Percentiles rank a stretch among this genome's conserved stretches.
These are phyloP conservation scores for Aspergillus fructus DNA, from an alignment of 2,329 filamentous ascomycete genomes.

Conservation along the genomic window DNA sequence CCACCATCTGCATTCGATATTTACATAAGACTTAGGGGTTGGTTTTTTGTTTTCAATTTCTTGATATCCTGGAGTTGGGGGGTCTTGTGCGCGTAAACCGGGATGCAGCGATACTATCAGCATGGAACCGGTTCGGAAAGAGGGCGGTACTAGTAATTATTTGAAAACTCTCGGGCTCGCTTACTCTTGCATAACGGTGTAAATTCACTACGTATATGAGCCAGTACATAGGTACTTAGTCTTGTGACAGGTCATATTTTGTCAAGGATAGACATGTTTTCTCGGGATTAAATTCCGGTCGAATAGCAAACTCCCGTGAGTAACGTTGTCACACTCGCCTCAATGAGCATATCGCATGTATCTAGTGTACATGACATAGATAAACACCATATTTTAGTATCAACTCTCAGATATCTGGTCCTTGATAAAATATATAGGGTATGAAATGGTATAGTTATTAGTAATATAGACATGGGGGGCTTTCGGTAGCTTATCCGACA, in stretches of 20 bases:
- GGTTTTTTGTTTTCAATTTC: not conserved
- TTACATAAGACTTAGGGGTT: not conserved
- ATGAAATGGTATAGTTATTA: not conserved
- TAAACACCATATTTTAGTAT: not conserved
- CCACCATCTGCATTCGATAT: not conserved
- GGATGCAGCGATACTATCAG: not conserved
- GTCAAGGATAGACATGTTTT: not conserved
- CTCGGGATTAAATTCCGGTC: not conserved
- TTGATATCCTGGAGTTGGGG: constrained; percentile 18
- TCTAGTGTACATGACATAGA: not conserved
- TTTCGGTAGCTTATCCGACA: constrained; percentile 7
- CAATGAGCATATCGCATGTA: not conserved
- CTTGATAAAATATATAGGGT: not conserved
- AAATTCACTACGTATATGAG: not conserved
- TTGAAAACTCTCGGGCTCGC: not conserved
- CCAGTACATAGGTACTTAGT: not conserved
- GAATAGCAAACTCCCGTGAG: not conserved
- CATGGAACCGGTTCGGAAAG: not conserved
- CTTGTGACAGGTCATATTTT: constrained; percentile 1
- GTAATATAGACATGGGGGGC: not conserved
- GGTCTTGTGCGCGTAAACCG: constrained; percentile 2
- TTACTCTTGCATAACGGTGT: not conserved
- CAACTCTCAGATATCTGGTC: not conserved
- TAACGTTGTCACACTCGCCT: not conserved
- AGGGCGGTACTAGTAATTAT: not conserved